Base-by-base conservation (phyloP, 225 moss, liverwort and hornwort genomes). In the Physcomitrellopsis africana region DNA sequence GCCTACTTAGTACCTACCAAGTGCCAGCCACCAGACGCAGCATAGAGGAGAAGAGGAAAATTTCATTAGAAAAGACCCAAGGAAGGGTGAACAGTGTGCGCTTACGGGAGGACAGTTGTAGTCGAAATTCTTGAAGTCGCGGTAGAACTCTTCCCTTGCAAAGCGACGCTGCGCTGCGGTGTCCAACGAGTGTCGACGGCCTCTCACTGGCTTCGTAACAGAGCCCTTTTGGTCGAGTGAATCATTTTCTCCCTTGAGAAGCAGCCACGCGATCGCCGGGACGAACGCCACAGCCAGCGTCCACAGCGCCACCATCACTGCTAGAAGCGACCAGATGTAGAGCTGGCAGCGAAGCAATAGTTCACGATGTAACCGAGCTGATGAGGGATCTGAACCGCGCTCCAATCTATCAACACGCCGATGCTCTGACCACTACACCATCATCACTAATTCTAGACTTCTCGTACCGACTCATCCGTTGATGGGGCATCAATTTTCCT, bases 111-210 rank as follows among this genome's bases (percentile, higher is more conserved):
- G 32, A 37, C 7, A 37, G 11, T 72, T 78, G 65, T 81, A 81
- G 60, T 86, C 83, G 57, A 86, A 86, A 51, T 66, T 52, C 61
- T 43, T 65, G 65, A 83, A 72, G 0, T 37, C 42, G 29, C 75
- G 78, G 47, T 79, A 84, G 56, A 86, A 86, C 10, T 65, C 55
- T 20, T 32, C 66, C 58, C 83, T 60, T 19, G 79, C 70, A 48
- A 42, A 18, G 27, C 86, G 81, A 56, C 86, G 75, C 10, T 54
- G 60, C 4, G 14, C 7, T 15, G 81, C 84, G 1, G 41, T 42
- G 32, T 86, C 76, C 60, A 80, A 32, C 1, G 41, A 42, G 9
- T 48, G 61, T 29, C 77, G 67, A 0, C 69, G 1, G 27, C 70
- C 75, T 11, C 18, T 26, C 54, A 54, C 45, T 3, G n/a, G 32